Conservation (phyloP, 1,139 yeast species). For the Ogataea hybrid region DNA sequence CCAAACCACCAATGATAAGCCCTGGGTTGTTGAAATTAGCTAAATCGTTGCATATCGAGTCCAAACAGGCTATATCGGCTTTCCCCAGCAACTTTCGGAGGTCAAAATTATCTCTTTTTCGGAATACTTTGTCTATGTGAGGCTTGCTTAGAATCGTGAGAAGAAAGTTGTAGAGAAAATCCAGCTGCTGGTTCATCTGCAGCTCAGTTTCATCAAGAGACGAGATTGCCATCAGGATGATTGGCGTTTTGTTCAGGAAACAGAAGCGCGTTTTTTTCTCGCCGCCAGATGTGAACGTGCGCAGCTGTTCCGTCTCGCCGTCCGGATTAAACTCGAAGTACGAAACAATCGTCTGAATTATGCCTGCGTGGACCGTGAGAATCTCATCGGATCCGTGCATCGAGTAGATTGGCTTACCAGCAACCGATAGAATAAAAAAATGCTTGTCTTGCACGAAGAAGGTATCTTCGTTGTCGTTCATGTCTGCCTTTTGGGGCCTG, state of each 20-base stretch:
- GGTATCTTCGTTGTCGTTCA: constrained; percentile 25
- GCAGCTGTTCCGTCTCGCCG: constrained; percentile 32
- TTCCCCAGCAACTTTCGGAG: no score
- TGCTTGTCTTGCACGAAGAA: constrained; percentile 57
- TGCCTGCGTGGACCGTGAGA: constrained; percentile 72
- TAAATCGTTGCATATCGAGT: no score
- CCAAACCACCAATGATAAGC: no score
- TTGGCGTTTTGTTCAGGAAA: constrained; percentile 63
- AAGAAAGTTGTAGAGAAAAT: constrained; percentile 74
- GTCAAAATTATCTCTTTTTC: no score
- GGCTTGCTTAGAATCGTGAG: constrained; percentile 69
- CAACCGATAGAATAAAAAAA: no score
- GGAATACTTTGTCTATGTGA: no score
- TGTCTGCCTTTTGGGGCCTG: constrained; percentile 27
- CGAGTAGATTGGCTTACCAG: constrained; percentile 89
- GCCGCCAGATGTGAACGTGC: constrained; percentile 39
- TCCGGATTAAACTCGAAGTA: constrained; percentile 48
- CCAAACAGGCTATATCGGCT: no score
- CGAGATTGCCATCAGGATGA: constrained; percentile 73
- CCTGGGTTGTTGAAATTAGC: no score
- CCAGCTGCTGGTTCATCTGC: constrained; percentile 66
- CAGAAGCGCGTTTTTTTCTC: constrained; percentile 48
- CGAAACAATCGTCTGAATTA: constrained; percentile 65
- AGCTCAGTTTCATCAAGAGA: constrained; percentile 42
- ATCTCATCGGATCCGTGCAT: constrained; percentile 73